These are phyloP conservation scores for Deuterostichococcus epilithicus DNA, from an alignment of 139 green algal genomes.

Conservation along the genomic window DNA sequence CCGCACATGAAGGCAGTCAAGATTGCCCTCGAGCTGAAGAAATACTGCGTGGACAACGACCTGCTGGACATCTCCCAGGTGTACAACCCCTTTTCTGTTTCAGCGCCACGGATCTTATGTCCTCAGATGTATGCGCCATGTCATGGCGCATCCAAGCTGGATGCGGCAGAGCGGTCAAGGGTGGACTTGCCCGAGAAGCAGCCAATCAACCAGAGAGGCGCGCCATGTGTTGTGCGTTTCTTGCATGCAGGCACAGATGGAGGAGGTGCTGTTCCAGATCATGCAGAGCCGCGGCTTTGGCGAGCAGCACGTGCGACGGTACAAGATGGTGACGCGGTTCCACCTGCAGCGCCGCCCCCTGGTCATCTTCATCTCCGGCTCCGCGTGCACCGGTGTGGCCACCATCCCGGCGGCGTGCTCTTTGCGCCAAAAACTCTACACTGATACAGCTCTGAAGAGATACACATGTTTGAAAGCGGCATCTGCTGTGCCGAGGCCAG, in stretches of 20 bases:
- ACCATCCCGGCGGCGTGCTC: not conserved
- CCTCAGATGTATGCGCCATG: too few species aligned
- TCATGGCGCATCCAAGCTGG: too few species aligned
- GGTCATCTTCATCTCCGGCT: conserved; percentile 80
- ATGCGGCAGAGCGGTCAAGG: too few species aligned
- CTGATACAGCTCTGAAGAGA: too few species aligned
- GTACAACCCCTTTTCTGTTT: too few species aligned
- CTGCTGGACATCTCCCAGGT: conserved; percentile 70
- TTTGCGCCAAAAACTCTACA: too few species aligned
- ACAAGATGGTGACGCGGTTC: conserved; percentile 79
- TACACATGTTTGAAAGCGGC: too few species aligned
- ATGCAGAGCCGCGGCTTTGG: conserved; percentile 73
- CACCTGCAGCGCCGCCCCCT: conserved; percentile 67
- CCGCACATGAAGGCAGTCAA: conserved; percentile 83
- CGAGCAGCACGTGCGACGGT: conserved; percentile 69
- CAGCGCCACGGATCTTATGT: not conserved
- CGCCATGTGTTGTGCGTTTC: not conserved
- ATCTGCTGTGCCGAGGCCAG: too few species aligned
- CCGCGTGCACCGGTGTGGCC: conserved; percentile 65
- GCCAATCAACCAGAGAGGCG: not conserved
- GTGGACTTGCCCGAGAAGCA: too few species aligned
- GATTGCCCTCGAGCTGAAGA: conserved; percentile 91
- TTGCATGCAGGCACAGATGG: conserved; percentile 64
- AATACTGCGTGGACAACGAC: conserved; percentile 84
- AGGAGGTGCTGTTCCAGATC: conserved; percentile 73